phyloP scores from a whole-genome alignment of 352 stramenopile genomes.

The Thalassiosira allenii region DNA sequence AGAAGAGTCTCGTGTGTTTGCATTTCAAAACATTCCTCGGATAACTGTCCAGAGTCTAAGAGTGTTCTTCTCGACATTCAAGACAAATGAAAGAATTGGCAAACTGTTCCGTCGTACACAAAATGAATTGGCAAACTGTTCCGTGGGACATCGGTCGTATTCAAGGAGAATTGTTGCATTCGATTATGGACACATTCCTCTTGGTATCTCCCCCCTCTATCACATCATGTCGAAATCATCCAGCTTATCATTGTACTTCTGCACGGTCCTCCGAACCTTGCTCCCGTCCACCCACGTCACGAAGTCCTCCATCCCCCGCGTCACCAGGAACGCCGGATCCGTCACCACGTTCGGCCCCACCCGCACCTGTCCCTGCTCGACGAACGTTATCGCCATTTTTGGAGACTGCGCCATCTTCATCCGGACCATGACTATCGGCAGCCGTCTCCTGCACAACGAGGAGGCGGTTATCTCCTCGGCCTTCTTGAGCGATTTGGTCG shows the following conservation, averaged over 20 bases:
- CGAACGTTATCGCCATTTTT: constrained; percentile 96
- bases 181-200: too few species aligned
- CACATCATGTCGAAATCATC: constrained; percentile 99
- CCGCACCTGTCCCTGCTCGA: constrained; percentile 97
- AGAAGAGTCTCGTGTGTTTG: too few species aligned
- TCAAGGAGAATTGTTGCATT: too few species aligned
- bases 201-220: constrained; percentile 15
- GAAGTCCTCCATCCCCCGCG: constrained; percentile 98
- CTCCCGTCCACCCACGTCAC: constrained; percentile 95
- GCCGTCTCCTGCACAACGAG: constrained; percentile 90
- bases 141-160: too few species aligned
- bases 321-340: constrained; percentile 97
- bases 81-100: too few species aligned
- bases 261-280: constrained; percentile 77
- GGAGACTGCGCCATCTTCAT: constrained; percentile 99
- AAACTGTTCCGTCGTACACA: too few species aligned
- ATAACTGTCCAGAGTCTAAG: too few species aligned
- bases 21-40: too few species aligned
- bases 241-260: constrained; percentile 99
- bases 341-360: constrained; percentile 93
- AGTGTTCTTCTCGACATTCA: too few species aligned
- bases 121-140: too few species aligned
- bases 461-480: constrained; percentile 95
- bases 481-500: constrained; percentile 96
- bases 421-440: constrained; percentile 99